Base-by-base conservation (phyloP, 2,329 filamentous ascomycete species). In the Dothidotthia symphoricarpi region DNA sequence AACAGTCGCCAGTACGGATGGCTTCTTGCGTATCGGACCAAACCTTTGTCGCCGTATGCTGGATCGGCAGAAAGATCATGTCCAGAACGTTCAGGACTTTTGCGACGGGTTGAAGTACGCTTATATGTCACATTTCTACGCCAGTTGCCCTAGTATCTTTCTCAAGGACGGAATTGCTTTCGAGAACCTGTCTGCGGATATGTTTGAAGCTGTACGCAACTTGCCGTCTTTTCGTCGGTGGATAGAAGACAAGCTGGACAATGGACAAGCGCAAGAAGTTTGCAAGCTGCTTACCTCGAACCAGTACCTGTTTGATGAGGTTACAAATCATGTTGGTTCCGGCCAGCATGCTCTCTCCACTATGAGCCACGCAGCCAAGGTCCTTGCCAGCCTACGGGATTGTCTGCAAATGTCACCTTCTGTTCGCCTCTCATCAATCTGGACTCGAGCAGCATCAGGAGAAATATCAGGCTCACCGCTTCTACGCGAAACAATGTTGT, bases 91-190 rank as follows among this genome's bases (percentile, higher is more conserved):
- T 12, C 82, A 87, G 39, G 78, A 80, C 7, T 86, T 91, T 57
- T 74, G 83, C 31, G 80, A 80, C 57, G 82, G 83, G 9, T 55
- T 89, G 2, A 61, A 88, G 78, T 93, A 91, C 66, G 81, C 83
- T 1, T 88, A 89, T 59, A 90, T 94, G 86, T 87, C 83, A 40
- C 85, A 89, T 61, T 91, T 87, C 57, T 91, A 88, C 53, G 85
- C 84, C 26, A 91, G 89, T 51, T 80, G 84, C 1, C 70, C 89
- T 3, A 87, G 82, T 44, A 63, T 88, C 3, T 74, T 91, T 24
- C 64, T 82, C 8, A 68, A 69, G 11, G 38, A 70, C 1, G 48
- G 51, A 10, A 31, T 72, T 4, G 28, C 55, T 4, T 49, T 59
- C 27, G 41, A 60, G 7, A 51, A 70, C 3, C 47, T 87, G 1